These are phyloP conservation scores for Pittosporum tobira DNA, from an alignment of 129 eudicot species.

Conservation along the genomic window DNA sequence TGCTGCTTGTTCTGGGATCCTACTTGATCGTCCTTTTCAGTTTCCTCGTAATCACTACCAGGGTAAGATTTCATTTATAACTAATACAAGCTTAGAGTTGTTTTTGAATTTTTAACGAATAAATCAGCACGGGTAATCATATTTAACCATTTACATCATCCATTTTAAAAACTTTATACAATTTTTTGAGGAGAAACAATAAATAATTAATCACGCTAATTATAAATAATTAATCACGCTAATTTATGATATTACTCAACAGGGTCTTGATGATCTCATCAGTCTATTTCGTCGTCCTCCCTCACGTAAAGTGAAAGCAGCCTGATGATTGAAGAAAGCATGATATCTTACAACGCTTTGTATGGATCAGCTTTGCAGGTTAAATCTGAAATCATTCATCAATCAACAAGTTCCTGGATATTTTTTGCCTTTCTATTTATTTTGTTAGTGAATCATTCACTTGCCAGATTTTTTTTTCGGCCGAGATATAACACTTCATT, in stretches of 20 bases:
- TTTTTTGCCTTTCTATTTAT: conserved; percentile 6
- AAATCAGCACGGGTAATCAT: neutral
- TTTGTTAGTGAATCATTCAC: too few relatives aligned
- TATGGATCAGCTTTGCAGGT: conserved; percentile 10
- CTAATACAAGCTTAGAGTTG: neutral
- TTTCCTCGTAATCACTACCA: conserved; percentile 72
- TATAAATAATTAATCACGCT: neutral
- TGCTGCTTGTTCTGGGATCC: conserved; percentile 78
- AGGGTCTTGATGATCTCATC: conserved; percentile 97
- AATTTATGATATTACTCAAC: conserved; percentile 20
- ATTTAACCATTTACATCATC: neutral
- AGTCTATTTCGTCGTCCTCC: conserved; percentile 92
- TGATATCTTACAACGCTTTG: neutral
- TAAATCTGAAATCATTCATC: neutral
- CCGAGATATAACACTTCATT: too few relatives aligned
- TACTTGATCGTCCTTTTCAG: conserved; percentile 86
- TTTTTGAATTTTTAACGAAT: neutral
- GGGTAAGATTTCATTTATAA: conserved; percentile 38
- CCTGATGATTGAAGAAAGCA: conserved; percentile 24
- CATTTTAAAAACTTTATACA: too few relatives aligned
- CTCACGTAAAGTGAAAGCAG: conserved; percentile 76
- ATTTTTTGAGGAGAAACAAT: too few relatives aligned
- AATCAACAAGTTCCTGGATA: neutral
- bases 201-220: neutral
- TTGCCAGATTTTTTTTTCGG: too few relatives aligned